phyloP scores from a whole-genome alignment of 1,284 basidiomycete species.

The Irpex lacteus region DNA sequence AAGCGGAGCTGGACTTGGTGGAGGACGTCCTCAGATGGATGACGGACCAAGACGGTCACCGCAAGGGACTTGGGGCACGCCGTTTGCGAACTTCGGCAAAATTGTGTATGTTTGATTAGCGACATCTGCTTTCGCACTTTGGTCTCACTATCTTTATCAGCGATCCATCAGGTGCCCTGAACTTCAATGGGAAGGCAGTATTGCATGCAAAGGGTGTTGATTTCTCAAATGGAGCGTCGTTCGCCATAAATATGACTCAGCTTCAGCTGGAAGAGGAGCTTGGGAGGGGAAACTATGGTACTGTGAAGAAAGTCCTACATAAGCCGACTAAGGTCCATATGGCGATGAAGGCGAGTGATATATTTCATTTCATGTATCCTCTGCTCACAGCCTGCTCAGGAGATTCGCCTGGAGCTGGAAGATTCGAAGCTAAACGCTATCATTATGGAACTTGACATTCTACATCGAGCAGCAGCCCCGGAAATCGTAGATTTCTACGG shows the following conservation, averaged over 20 bases:
- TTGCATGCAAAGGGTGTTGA: conserved; percentile 92
- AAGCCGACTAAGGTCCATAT: conserved; percentile 93
- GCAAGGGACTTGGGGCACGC: conserved; percentile 55
- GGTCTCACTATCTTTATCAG: conserved; percentile 37
- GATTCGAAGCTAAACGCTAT: conserved; percentile 93
- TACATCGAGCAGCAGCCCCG: conserved; percentile 88
- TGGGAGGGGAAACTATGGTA: conserved; percentile 96
- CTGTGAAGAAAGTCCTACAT: conserved; percentile 94
- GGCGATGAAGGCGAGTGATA: conserved; percentile 90
- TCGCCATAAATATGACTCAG: conserved; percentile 95
- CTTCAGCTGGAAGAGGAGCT: conserved; percentile 90
- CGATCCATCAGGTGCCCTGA: conserved; percentile 92
- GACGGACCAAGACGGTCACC: conserved; percentile 42
- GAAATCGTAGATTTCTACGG: conserved; percentile 99
- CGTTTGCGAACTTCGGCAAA: conserved; percentile 91
- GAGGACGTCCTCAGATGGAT: conserved; percentile 53
- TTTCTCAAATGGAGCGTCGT: conserved; percentile 90
- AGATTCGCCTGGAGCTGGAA: conserved; percentile 97
- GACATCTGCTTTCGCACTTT: background rate
- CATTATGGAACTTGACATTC: conserved; percentile 97
- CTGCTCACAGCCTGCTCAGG: conserved; percentile 46
- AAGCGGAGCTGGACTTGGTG: conserved; percentile 65
- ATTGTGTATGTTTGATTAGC: conserved; percentile 74
- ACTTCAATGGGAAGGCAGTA: conserved; percentile 92
- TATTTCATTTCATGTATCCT: background rate